Percentiles rank a stretch among this genome's conserved stretches.
Evolutionary conservation across 768 basidiomycete species (phyloP).

Genomic region (Mycena crocata): DNA sequence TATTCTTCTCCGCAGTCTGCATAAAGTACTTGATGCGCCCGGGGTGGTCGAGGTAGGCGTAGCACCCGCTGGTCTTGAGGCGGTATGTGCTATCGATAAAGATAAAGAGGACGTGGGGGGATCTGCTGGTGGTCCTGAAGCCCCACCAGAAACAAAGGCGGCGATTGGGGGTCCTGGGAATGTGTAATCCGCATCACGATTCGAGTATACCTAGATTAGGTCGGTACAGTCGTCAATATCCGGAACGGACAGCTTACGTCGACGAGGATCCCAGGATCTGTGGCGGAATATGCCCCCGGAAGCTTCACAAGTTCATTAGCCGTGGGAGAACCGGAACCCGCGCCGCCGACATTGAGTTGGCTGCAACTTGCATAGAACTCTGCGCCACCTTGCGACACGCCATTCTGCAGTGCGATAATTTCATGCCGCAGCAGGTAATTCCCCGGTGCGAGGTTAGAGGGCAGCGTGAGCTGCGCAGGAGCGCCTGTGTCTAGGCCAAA

Average conservation of each 20-base stretch:
- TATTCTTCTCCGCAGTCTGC: conserved; percentile 14
- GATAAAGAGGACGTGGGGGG: conserved; percentile 1
- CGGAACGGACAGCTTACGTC: conserved; percentile 44
- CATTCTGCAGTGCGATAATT: conserved; percentile 83
- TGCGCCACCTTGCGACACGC: conserved; percentile 65
- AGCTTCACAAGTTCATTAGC: conserved; percentile 67
- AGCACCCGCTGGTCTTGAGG: conserved; percentile 15
- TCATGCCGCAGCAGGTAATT: conserved; percentile 85
- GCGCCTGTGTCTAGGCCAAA: conserved; percentile 44
- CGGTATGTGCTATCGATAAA: conserved; percentile 19
- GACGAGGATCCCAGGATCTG: conserved; percentile 77
- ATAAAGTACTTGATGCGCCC: conserved; percentile 9
- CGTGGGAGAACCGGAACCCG: conserved; percentile 59
- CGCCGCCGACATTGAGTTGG: conserved; percentile 67
- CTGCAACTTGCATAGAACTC: conserved; percentile 87
- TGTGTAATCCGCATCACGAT: conserved; percentile 35
- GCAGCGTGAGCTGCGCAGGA: conserved; percentile 56
- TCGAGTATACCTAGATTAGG: conserved; percentile 29
- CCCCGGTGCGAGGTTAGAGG: conserved; percentile 67
- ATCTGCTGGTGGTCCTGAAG: conserved; percentile 4
- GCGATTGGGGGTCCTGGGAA: conserved; percentile 56
- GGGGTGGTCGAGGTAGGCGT: background rate
- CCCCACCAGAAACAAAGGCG: conserved; percentile 35
- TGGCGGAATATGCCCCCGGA: conserved; percentile 80
- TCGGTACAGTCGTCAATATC: background rate